Evolutionary conservation across 2,329 filamentous ascomycete species (phyloP).

Genomic region (Fusarium tanahbumbuense): DNA sequence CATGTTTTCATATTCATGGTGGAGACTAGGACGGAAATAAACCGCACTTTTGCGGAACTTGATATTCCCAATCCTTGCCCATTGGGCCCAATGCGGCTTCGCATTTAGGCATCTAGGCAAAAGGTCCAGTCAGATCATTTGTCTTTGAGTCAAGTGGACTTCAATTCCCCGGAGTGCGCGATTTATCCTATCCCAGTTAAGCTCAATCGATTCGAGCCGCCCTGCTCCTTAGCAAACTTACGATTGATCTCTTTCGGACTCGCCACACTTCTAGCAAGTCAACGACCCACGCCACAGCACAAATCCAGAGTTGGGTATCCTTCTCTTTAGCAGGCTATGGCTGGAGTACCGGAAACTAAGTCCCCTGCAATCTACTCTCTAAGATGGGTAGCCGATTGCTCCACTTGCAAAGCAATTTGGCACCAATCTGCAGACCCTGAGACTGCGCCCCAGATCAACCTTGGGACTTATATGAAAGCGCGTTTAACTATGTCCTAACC

Average conservation of each 20-base stretch:
- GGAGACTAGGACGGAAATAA: background rate
- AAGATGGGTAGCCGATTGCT: background rate
- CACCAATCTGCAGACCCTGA: background rate
- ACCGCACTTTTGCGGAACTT: background rate
- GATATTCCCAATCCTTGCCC: background rate
- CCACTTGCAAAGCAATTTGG: background rate
- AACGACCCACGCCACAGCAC: background rate
- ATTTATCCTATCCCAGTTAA: background rate
- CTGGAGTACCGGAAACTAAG: rapidly evolving
- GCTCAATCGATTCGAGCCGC: background rate
- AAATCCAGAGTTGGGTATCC: background rate
- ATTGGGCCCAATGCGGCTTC: background rate
- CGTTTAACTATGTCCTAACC: background rate
- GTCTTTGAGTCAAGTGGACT: background rate
- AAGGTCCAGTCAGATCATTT: background rate
- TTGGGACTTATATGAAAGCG: background rate
- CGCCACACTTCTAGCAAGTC: background rate
- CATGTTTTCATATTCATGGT: background rate
- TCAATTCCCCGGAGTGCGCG: background rate
- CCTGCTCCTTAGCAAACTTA: background rate
- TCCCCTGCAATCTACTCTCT: background rate
- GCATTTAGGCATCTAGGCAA: background rate
- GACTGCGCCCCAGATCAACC: background rate
- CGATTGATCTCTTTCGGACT: background rate
- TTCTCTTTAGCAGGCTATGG: rapidly evolving